Evolutionary conservation across 768 basidiomycete species (phyloP), one percentile per base, ranked within the genome.

Genomic region (Rhodotorula diobovata): DNA sequence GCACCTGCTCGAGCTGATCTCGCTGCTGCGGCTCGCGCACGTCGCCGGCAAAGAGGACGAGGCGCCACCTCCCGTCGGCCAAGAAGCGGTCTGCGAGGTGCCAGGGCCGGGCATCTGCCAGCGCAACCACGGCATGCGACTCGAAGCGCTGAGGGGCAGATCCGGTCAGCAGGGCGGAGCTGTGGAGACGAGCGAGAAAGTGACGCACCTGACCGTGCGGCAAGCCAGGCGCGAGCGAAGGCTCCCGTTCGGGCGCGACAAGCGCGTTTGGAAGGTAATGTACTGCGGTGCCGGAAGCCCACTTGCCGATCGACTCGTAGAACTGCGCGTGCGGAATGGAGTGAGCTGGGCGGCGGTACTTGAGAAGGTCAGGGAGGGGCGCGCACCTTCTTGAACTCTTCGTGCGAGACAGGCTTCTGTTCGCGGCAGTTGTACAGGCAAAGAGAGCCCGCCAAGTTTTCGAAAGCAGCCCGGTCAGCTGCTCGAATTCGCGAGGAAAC

Each of bases 81-180:
- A 83, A 83, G 16, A 86, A 71, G 21, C 86, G 76, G 63, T 87
- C 84, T 65, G 87, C 87, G 28, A 88, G 79, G 67, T 87, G 84
- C 54, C 81, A 80, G 2, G 84, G 84, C 12, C 83, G 82, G 2
- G 79, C 80, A 68, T 87, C 86, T 9, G 85, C 85, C 14, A 83
- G 84, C 30, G 85, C 81, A 35, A 86, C 75, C 37, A 87, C 79
- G 18, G 81, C 76, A 55, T 85, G 84, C 10, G 86, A 85, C 39
- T 83, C 80, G 70, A 86, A 78, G 39, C 87, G 85, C 80, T 85
- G 60, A 1, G 53, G 34, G 16, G 4, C 2, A 34, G 30, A 16
- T 66, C 3, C 12, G 41, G 8, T 12, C 6, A 12, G 41, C 14
- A 43, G 14, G 18, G 14, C 6, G 14, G 41, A 12, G 41, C 8